These are phyloP conservation scores for Henckelia pumila DNA, from an alignment of 257 asterid genomes.

Conservation along the genomic window DNA sequence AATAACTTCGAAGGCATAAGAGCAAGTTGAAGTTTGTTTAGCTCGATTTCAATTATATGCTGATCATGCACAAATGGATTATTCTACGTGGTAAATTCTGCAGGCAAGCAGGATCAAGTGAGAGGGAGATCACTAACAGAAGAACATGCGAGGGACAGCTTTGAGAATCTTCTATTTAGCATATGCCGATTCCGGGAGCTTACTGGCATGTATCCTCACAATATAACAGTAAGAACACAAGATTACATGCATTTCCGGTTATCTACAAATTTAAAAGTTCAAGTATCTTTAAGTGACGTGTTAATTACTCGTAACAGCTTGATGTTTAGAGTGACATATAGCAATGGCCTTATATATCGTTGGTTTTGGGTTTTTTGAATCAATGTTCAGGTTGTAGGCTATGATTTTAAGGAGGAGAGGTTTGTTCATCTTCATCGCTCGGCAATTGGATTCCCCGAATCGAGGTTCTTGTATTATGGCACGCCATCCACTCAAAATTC, in stretches of 20 bases:
- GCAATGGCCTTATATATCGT: background rate
- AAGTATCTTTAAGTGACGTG: background rate
- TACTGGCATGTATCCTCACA: slow-evolving; percentile 78
- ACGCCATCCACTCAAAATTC: slow-evolving; percentile 74
- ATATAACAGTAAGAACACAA: slow-evolving; percentile 72
- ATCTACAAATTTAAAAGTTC: background rate
- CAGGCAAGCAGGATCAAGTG: slow-evolving; percentile 66
- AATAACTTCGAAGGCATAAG: background rate
- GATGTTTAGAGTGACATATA: too few relatives aligned
- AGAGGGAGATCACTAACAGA: slow-evolving; percentile 80
- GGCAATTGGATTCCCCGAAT: slow-evolving; percentile 67
- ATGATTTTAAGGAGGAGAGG: slow-evolving; percentile 90
- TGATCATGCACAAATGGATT: slow-evolving; percentile 3
- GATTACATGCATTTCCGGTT: slow-evolving; percentile 1
- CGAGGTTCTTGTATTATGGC: slow-evolving; percentile 70
- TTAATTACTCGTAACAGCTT: background rate
- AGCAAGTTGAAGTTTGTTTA: background rate
- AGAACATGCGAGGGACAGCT: slow-evolving; percentile 86
- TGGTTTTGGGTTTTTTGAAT: background rate
- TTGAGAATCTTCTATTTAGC: slow-evolving; percentile 85
- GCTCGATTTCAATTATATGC: background rate
- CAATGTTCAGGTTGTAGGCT: slow-evolving; percentile 70
- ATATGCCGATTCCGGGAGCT: slow-evolving; percentile 95
- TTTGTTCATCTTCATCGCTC: slow-evolving; percentile 76
- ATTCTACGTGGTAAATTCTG: slow-evolving; percentile 21